These are phyloP conservation scores for Neurospora sp. DNA, from an alignment of 495 filamentous ascomycete genomes.

Conservation along the genomic window DNA sequence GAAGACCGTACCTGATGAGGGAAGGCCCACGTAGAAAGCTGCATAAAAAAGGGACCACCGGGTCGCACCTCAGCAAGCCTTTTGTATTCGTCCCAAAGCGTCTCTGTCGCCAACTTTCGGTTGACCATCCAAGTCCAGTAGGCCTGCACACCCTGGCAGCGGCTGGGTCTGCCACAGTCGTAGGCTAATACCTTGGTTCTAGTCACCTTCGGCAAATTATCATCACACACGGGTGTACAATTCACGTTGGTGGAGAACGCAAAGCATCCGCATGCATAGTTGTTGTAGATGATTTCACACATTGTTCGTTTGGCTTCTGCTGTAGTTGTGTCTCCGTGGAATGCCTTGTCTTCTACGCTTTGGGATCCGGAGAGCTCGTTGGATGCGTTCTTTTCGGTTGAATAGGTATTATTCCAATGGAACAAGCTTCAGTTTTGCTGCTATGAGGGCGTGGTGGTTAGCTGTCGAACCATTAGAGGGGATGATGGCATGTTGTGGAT, in stretches of 20 bases:
- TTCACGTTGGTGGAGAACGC: not conserved
- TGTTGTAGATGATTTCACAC: not conserved
- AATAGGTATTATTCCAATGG: not conserved
- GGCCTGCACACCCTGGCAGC: not conserved
- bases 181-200: not conserved
- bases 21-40: not conserved
- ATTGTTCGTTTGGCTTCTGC: not conserved
- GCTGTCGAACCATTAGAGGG: not conserved
- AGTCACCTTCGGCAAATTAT: not conserved
- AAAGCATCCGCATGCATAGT: not conserved
- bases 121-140: not conserved
- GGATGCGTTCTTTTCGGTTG: not conserved
- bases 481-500: not conserved
- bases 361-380: not conserved
- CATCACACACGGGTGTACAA: not conserved
- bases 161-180: not conserved
- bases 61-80: not conserved
- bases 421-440: not conserved
- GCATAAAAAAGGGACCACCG: not conserved
- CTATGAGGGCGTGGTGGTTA: not conserved
- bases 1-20: not conserved
- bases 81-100: not conserved
- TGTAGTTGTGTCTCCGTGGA: not conserved
- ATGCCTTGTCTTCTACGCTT: not conserved
- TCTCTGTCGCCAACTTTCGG: not conserved